Percentiles rank a stretch among this genome's conserved stretches.
Conservation (phyloP, 2,329 filamentous ascomycete genomes). For the Fusarium algeriense region DNA sequence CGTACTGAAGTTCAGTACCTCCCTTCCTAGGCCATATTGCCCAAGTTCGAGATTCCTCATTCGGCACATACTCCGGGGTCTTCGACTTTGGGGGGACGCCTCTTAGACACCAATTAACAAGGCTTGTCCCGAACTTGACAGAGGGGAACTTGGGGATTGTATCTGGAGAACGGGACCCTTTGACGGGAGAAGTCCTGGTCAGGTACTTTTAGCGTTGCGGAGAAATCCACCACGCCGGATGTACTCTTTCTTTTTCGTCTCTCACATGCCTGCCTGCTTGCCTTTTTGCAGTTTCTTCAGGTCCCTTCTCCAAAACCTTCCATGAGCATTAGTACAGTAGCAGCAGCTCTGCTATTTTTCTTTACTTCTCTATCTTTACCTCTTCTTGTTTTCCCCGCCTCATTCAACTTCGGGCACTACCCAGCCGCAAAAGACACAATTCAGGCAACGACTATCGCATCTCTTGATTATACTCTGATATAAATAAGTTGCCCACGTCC, state of each 20-base stretch:
- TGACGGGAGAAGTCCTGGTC: conserved; percentile 12
- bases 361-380: conserved; percentile 16
- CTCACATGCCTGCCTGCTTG: conserved; percentile 45
- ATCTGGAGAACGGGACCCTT: conserved; percentile 36
- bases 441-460: not conserved
- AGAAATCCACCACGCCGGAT: conserved; percentile 28
- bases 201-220: conserved; percentile 41
- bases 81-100: conserved; percentile 20
- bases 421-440: conserved; percentile 13
- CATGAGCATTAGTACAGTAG: not conserved
- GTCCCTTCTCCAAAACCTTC: conserved; percentile 1
- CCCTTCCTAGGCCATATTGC: not conserved
- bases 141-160: conserved; percentile 31
- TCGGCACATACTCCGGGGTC: conserved; percentile 31
- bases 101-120: conserved; percentile 19
- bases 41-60: conserved; percentile 35
- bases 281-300: conserved; percentile 31
- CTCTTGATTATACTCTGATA: conserved; percentile 14
- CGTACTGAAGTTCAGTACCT: not conserved
- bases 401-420: not conserved
- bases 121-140: conserved; percentile 35
- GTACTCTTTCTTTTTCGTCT: conserved; percentile 29
- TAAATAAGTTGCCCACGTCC: conserved; percentile 15
- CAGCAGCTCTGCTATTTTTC: conserved; percentile 23
- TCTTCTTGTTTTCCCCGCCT: conserved; percentile 17